Conservation (phyloP, 352 stramenopile species). For the Pythium chondricola region DNA sequence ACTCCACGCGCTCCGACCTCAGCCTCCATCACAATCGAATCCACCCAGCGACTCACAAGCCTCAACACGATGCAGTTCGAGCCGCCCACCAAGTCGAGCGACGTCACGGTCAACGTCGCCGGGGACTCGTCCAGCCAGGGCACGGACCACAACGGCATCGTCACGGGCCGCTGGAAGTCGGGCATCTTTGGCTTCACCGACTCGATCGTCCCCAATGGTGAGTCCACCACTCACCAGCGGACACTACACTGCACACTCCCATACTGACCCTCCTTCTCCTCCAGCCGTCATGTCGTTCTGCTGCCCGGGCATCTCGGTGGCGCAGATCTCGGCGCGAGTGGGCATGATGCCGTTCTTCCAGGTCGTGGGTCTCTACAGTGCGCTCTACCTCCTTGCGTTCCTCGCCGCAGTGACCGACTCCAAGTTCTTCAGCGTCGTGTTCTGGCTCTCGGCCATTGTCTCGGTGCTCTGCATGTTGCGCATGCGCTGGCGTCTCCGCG, state of each 20-base stretch:
- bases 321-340: conserved; percentile 54
- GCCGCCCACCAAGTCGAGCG: conserved; percentile 40
- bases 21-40: conserved; percentile 12
- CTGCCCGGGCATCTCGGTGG: conserved; percentile 51
- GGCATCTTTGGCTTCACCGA: conserved; percentile 64
- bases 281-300: conserved; percentile 60
- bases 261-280: background rate
- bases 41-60: background rate
- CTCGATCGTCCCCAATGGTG: conserved; percentile 66
- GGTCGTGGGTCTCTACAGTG: conserved; percentile 40
- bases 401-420: conserved; percentile 22
- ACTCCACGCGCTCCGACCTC: no score
- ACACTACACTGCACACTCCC: background rate
- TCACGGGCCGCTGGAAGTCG: conserved; percentile 72
- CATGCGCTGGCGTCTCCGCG: conserved; percentile 53
- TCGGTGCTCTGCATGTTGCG: conserved; percentile 34
- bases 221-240: background rate
- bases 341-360: conserved; percentile 54
- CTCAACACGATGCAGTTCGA: conserved; percentile 43
- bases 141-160: conserved; percentile 60
- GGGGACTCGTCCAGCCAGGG: conserved; percentile 26
- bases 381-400: conserved; percentile 46
- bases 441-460: conserved; percentile 31
- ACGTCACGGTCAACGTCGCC: conserved; percentile 36
- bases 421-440: conserved; percentile 46